Base-by-base conservation (phyloP, 2,329 filamentous ascomycete species). In the Neophaeococcomyces mojaviensis region DNA sequence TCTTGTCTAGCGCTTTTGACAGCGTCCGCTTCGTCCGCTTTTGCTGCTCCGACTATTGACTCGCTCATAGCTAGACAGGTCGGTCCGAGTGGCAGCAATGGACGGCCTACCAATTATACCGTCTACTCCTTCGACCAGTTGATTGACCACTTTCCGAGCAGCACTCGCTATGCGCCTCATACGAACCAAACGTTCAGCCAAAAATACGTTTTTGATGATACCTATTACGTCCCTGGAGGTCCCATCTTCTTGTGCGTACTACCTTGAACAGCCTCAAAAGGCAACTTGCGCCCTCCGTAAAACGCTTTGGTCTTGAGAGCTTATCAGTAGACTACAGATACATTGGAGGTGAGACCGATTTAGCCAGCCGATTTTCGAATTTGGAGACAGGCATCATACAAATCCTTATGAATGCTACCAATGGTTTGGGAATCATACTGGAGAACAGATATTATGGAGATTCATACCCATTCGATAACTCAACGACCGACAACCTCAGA, bases 181-280 rank as follows among this genome's bases (percentile, higher is more conserved):
- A 48, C 44, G 10, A 53, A 48, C 47, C 70, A 63, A 15, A 78
- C 73, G 1, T 78, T 77, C 56, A 66, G 66, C 40, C 74, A 78
- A 58, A 68, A 73, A 38, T 79, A 75, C 56, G 77, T 72, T 55
- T 72, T 77, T 37, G 74, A 74, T 50, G 63, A 66, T 4, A 68
- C 68, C 0, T 76, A 76, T 58, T 78, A 77, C 55, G 68, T 72
- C 50, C 64, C 73, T 10, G 74, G 76, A 15, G 74, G 74, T 0
- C 76, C 72, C 1, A 65, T 76, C 1, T 69, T 70, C 49, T 70
- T 52, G 68, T 28, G 24, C 24, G 24, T 28, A 28, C 24, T 10
- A 6, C 10, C 10, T 10, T 28, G 5, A 28, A 10, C 24, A 75
- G 53, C 63, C 63, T 4, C 72, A 72, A 31, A 72, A 75, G 53